Conservation (phyloP, 148 eudicot species). For the Mesembryanthemum crystallinum region DNA sequence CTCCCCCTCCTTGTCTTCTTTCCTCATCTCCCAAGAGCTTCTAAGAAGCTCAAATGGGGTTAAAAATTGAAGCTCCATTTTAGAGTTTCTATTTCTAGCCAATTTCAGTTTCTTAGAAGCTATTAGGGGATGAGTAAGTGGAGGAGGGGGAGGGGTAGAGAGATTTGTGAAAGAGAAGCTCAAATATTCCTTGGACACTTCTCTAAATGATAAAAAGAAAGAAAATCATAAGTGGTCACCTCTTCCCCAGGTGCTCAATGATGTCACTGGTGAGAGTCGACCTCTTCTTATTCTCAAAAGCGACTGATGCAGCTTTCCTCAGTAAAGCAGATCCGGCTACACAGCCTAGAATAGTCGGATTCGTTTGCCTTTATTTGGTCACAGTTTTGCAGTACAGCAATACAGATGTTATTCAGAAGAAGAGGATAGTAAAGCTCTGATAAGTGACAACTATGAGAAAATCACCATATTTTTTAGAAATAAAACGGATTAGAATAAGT, state of each 20-base stretch:
- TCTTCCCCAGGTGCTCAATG: constrained; percentile 76
- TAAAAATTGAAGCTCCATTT: too few species aligned
- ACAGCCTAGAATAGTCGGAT: constrained; percentile 69
- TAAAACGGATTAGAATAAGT: background rate
- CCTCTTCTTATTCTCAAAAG: constrained; percentile 66
- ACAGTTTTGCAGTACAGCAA: background rate
- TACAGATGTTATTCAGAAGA: background rate
- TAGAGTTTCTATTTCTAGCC: too few species aligned
- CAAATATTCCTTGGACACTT: background rate
- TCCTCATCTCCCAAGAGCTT: too few species aligned
- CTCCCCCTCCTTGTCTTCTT: too few species aligned
- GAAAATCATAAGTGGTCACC: constrained; percentile 33
- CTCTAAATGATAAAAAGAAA: background rate
- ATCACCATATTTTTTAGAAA: background rate
- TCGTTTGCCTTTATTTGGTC: constrained; percentile 27
- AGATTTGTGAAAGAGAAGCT: too few species aligned
- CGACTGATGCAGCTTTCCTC: constrained; percentile 76
- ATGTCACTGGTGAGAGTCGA: constrained; percentile 85
- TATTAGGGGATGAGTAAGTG: too few species aligned
- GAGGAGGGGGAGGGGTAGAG: too few species aligned
- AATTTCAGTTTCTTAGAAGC: too few species aligned
- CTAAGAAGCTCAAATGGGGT: too few species aligned
- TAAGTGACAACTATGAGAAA: background rate
- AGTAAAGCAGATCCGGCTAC: constrained; percentile 75
- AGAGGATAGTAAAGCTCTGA: background rate